Evolutionary conservation across 441 rosid species (phyloP), one percentile per base, ranked within the genome.

Genomic region (Populus hybrid): DNA sequence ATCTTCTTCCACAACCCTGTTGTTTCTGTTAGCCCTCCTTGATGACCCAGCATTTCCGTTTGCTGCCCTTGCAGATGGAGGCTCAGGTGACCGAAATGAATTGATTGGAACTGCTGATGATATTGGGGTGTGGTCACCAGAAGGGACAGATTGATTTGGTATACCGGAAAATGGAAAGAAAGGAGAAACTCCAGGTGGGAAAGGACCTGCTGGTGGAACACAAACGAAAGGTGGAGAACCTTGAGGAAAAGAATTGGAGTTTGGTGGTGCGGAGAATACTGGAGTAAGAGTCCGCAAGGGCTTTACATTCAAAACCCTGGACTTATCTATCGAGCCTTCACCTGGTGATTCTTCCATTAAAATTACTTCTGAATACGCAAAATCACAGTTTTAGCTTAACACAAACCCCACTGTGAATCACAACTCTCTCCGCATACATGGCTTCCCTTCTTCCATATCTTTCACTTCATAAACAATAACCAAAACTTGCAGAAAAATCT

Each of bases 281-380:
- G 93, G 95, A 72, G 42, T 85, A 65, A 91, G 82, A 72, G 78
- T 40, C 1, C 92, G 88, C 82, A 90, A 73, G 1, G 95, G 95
- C 79, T 80, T 90, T 53, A 90, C 87, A 78, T 91, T 86, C 81
- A 85, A 86, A 80, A 91, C 92, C 73, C 85, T 83, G 21, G 85
- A 81, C 81, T 88, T 90, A 75, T 91, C 92, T 70, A 82, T 9
- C 0, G 79, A 53, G 61, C 61, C 61, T 53, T 53, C 61, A 16
- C 61, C 61, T 53, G 61, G 61, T 53, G 61, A 53, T 53, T 53
- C n/a, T 53, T 53, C 61, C 61, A 53, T 53, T 53, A 53, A 18
- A 14, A 53, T 50, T 42, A 50, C 59, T 53, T 53, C 61, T 53
- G 61, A 18, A 53, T 16, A 53, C 6, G 14, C 50, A 18, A 53